Percentiles rank a stretch among this genome's conserved stretches.
Evolutionary conservation across 208 protist species (phyloP).

Genomic region (Trypanosomatidae sp.): DNA sequence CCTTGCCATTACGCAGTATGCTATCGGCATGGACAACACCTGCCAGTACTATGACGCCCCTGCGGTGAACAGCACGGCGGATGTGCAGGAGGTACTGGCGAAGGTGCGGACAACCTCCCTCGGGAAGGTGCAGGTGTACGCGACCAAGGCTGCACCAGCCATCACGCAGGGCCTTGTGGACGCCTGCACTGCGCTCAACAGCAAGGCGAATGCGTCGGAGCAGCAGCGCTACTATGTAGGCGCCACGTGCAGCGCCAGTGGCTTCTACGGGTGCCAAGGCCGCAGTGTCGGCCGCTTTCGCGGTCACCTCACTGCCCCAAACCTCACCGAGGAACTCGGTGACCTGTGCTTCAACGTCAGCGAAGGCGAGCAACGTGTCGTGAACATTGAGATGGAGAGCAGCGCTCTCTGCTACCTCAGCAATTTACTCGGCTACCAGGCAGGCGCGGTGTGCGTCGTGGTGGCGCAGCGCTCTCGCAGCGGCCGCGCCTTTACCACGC

Average conservation of each 20-base stretch:
- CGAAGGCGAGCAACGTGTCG: slow-evolving; percentile 42
- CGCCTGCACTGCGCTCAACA: slow-evolving; percentile 43
- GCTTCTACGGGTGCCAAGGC: slow-evolving; percentile 84
- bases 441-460: slow-evolving; percentile 64
- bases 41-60: slow-evolving; percentile 64
- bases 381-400: slow-evolving; percentile 86
- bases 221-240: slow-evolving; percentile 58
- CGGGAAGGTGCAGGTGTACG: slow-evolving; percentile 57
- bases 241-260: slow-evolving; percentile 58
- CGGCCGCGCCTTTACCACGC: slow-evolving; percentile 40
- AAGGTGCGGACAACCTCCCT: slow-evolving; percentile 40
- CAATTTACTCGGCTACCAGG: slow-evolving; percentile 63
- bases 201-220: slow-evolving; percentile 11
- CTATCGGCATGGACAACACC: slow-evolving; percentile 81
- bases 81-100: slow-evolving; percentile 45
- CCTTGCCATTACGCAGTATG: slow-evolving; percentile 65
- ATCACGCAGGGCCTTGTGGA: slow-evolving; percentile 50
- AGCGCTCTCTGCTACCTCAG: slow-evolving; percentile 68
- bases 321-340: slow-evolving; percentile 55
- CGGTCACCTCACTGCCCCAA: slow-evolving; percentile 42
- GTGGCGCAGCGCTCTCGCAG: slow-evolving; percentile 44
- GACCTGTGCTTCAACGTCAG: slow-evolving; percentile 44
- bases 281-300: slow-evolving; percentile 62
- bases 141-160: slow-evolving; percentile 48
- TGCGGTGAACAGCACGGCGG: slow-evolving; percentile 22